phyloP scores from a whole-genome alignment of 306 rosid species.

The Rosa multiflora region DNA sequence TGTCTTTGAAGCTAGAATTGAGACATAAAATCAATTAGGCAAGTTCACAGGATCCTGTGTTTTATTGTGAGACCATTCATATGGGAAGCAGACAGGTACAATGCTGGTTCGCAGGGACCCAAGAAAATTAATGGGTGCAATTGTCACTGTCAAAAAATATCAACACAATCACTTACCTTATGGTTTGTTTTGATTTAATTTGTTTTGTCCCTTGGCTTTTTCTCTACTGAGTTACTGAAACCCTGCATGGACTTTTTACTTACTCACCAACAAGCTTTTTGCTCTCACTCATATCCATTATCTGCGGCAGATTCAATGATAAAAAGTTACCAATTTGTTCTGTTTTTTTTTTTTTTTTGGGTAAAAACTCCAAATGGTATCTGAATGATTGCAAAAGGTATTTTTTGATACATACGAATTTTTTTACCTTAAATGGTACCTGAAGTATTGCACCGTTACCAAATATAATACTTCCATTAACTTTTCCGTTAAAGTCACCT shows the following conservation, averaged over 20 bases:
- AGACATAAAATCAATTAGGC: background rate
- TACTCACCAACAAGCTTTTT: background rate
- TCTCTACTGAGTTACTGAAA: constrained; percentile 10
- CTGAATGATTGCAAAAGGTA: too few species aligned
- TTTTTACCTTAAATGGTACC: too few species aligned
- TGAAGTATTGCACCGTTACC: too few species aligned
- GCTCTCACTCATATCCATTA: background rate
- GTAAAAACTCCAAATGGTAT: too few species aligned
- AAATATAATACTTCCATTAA: too few species aligned
- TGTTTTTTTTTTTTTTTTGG: background rate
- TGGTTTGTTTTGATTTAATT: background rate
- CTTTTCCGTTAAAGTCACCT: too few species aligned
- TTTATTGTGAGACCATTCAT: background rate
- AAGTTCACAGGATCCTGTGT: background rate
- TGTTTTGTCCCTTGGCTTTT: constrained; percentile 7
- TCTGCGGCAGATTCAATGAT: background rate
- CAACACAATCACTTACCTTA: constrained; percentile 3
- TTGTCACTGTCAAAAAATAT: constrained; percentile 7
- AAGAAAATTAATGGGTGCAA: constrained; percentile 1
- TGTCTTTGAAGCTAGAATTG: background rate
- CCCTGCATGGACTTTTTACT: background rate
- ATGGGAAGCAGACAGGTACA: constrained; percentile 1
- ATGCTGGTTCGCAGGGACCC: background rate
- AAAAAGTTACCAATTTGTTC: background rate
- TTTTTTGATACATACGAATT: too few species aligned